Percentiles rank a stretch among this genome's conserved stretches.
Conservation (phyloP, 805 yeast species). For the Lachancea thermotolerans region DNA sequence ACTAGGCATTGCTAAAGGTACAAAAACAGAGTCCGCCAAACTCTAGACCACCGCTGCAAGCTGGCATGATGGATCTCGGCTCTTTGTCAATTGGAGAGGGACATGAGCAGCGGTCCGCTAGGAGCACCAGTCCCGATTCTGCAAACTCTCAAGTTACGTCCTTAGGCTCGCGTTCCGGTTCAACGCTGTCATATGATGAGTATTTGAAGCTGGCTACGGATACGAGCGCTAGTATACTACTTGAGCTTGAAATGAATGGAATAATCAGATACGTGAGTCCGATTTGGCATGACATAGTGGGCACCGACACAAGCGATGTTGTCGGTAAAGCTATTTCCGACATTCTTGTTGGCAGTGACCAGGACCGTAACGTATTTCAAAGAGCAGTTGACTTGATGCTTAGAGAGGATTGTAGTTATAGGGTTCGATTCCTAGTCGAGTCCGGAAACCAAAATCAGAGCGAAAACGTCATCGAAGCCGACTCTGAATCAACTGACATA, state of each 20-base stretch:
- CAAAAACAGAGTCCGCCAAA: background rate
- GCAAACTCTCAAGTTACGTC: background rate
- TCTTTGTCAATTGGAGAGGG: background rate
- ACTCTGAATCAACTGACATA: slow-evolving; percentile 4
- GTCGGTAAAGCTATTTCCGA: slow-evolving; percentile 48
- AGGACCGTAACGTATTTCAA: slow-evolving; percentile 61
- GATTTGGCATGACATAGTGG: slow-evolving; percentile 75
- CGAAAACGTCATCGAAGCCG: slow-evolving; percentile 6
- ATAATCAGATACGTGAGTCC: slow-evolving; percentile 65
- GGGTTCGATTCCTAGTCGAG: slow-evolving; percentile 57
- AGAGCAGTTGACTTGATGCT: slow-evolving; percentile 67
- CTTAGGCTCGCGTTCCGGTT: slow-evolving; percentile 10
- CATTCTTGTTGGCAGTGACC: slow-evolving; percentile 56
- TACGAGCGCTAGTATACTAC: slow-evolving; percentile 64
- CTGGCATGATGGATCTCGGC: background rate
- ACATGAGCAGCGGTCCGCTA: background rate
- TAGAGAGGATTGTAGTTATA: slow-evolving; percentile 65
- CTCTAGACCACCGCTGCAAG: no score
- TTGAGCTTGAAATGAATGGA: slow-evolving; percentile 80
- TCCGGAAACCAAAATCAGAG: slow-evolving; percentile 1
- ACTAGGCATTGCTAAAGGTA: background rate
- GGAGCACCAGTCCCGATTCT: slow-evolving; percentile 4
- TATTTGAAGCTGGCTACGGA: slow-evolving; percentile 61
- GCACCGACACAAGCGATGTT: slow-evolving; percentile 53
- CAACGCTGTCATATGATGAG: slow-evolving; percentile 33